Conservation (phyloP, 257 asterid species). For the Forsythia viridissima region DNA sequence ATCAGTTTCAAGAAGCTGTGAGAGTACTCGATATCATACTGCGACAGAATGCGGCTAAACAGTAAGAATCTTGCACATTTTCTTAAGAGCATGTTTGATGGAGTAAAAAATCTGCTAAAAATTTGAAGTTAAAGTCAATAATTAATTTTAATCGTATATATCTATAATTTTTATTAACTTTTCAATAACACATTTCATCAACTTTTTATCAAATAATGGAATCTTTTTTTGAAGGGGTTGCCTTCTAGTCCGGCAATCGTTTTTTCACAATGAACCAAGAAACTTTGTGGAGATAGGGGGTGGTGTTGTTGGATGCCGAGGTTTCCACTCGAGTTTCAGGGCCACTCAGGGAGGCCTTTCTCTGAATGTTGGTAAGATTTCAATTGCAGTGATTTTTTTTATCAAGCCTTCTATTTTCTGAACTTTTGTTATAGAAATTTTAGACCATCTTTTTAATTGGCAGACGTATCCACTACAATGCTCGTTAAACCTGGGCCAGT, state of each 20-base stretch:
- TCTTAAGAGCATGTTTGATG: background rate
- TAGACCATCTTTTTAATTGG: constrained; percentile 1
- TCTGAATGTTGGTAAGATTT: constrained; percentile 54
- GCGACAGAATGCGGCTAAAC: constrained; percentile 65
- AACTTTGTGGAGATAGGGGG: constrained; percentile 57
- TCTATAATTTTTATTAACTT: too few relatives aligned
- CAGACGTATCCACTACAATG: constrained; percentile 80
- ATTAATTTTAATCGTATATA: too few relatives aligned
- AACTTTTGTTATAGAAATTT: background rate
- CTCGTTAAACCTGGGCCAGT: constrained; percentile 69
- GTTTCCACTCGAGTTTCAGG: constrained; percentile 74
- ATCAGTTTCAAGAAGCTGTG: constrained; percentile 71
- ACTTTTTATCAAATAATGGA: too few relatives aligned
- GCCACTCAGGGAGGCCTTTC: constrained; percentile 71
- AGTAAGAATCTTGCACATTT: constrained; percentile 29
- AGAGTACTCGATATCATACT: constrained; percentile 65
- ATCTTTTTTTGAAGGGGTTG: constrained; percentile 54
- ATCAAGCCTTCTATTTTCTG: background rate
- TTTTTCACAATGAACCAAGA: constrained; percentile 56
- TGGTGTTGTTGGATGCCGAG: constrained; percentile 71
- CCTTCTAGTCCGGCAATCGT: constrained; percentile 68
- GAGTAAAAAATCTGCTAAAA: background rate
- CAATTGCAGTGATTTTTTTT: background rate
- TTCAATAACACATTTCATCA: too few relatives aligned
- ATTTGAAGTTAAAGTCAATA: too few relatives aligned